Conservation (phyloP, 2,329 filamentous ascomycete species). For the Pseudocercospora vitis region DNA sequence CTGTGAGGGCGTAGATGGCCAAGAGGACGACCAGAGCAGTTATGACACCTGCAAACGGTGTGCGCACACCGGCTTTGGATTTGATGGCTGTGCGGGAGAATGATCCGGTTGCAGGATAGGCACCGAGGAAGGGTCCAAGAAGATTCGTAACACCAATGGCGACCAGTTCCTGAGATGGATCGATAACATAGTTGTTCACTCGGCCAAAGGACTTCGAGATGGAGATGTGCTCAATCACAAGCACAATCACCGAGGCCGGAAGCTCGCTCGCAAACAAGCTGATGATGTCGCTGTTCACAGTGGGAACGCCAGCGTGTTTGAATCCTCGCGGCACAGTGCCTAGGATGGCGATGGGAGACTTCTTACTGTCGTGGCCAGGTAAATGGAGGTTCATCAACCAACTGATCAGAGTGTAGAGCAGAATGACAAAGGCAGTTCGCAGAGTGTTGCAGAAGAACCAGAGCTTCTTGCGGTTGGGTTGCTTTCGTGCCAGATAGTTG, state of each 20-base stretch:
- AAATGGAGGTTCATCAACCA: conserved; percentile 75
- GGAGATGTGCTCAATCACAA: conserved; percentile 94
- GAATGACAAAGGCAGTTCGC: conserved; percentile 84
- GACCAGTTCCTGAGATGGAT: conserved; percentile 93
- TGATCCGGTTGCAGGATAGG: conserved; percentile 88
- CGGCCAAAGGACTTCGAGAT: conserved; percentile 96
- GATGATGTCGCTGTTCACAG: conserved; percentile 66
- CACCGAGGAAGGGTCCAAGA: conserved; percentile 86
- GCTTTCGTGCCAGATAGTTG: conserved; percentile 65
- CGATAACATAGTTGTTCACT: conserved; percentile 93
- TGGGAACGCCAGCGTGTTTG: conserved; percentile 72
- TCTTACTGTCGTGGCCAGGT: conserved; percentile 28
- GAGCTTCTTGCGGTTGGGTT: conserved; percentile 67
- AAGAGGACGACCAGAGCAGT: conserved; percentile 82
- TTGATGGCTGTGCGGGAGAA: conserved; percentile 97
- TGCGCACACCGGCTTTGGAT: conserved; percentile 91
- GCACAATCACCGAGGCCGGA: conserved; percentile 85
- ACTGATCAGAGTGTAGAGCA: conserved; percentile 89
- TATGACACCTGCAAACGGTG: conserved; percentile 84
- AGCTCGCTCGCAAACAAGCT: conserved; percentile 68
- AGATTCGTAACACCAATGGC: conserved; percentile 90
- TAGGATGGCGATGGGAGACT: conserved; percentile 70
- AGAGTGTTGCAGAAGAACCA: conserved; percentile 92
- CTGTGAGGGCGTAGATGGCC: conserved; percentile 83
- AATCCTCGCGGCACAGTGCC: conserved; percentile 82